Conservation (phyloP, 2,329 filamentous ascomycete genomes). For the Fusarium sp. region DNA sequence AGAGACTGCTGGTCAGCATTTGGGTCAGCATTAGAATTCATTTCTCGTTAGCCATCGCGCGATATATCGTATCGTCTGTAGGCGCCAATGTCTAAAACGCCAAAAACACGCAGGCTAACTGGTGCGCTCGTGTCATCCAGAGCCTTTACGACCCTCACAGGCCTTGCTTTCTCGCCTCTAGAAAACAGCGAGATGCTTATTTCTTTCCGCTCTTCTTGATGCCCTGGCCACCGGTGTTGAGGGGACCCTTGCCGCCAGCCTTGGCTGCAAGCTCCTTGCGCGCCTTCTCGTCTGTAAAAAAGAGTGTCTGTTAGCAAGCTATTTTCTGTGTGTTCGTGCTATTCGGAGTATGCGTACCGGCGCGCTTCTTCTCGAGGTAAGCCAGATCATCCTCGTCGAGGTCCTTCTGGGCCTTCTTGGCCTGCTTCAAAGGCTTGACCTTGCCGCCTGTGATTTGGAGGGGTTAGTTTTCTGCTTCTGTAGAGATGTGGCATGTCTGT, state of each 20-base stretch:
- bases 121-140: slow-evolving; percentile 39
- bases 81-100: slow-evolving; percentile 38
- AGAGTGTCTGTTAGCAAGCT: slow-evolving; percentile 32
- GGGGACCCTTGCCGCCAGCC: slow-evolving; percentile 87
- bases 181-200: slow-evolving; percentile 60
- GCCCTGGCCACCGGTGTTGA: slow-evolving; percentile 86
- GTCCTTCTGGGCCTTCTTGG: slow-evolving; percentile 88
- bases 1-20: slow-evolving; percentile 27
- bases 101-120: slow-evolving; percentile 33
- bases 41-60: slow-evolving; percentile 48
- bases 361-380: slow-evolving; percentile 85
- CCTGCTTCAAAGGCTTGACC: slow-evolving; percentile 85
- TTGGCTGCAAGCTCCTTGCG: slow-evolving; percentile 86
- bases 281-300: slow-evolving; percentile 78
- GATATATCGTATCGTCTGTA: slow-evolving; percentile 38
- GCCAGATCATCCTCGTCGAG: slow-evolving; percentile 89
- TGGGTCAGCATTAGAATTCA: slow-evolving; percentile 47
- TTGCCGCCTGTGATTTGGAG: slow-evolving; percentile 74
- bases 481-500: neutral
- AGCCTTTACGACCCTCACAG: slow-evolving; percentile 21
- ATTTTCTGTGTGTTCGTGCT: neutral
- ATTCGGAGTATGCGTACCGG: slow-evolving; percentile 69
- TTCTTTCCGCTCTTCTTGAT: slow-evolving; percentile 99
- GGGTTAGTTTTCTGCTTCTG: slow-evolving; percentile 37
- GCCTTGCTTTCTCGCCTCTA: slow-evolving; percentile 10